Conservation (phyloP, 495 filamentous ascomycete species). For the Hypoxylon subgilvum region DNA sequence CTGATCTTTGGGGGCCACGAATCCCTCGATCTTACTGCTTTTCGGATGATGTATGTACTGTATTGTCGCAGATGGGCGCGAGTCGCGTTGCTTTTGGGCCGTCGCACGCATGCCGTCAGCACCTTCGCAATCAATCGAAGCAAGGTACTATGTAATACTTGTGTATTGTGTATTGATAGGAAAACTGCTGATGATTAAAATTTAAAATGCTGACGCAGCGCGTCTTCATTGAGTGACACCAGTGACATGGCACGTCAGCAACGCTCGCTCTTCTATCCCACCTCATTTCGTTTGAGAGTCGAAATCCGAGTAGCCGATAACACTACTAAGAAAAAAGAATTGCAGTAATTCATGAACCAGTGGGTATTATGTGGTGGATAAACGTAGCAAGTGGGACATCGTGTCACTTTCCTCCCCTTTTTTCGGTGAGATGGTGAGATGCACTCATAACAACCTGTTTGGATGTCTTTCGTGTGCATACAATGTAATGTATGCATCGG, state of each 20-base stretch:
- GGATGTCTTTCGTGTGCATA: neutral
- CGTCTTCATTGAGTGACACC: conserved; percentile 14
- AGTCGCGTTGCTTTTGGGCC: conserved; percentile 5
- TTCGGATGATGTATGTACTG: neutral
- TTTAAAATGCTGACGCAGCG: conserved; percentile 22
- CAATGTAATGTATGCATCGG: no score
- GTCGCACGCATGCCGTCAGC: conserved; percentile 28
- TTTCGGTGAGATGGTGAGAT: conserved; percentile 15
- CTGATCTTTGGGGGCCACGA: conserved; percentile 11
- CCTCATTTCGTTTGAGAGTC: neutral
- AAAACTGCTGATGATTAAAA: neutral
- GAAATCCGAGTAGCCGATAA: conserved; percentile 18
- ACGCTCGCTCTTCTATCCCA: neutral
- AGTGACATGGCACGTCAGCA: conserved; percentile 20
- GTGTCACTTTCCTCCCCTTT: neutral
- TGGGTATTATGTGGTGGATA: conserved; percentile 6
- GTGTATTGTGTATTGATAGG: neutral
- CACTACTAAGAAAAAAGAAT: no score
- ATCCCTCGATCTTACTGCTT: conserved; percentile 19
- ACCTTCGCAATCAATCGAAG: conserved; percentile 18
- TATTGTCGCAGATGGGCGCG: conserved; percentile 23
- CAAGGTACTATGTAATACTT: neutral
- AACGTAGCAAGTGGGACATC: neutral
- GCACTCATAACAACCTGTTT: conserved; percentile 2
- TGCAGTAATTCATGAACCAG: no score